Conservation (phyloP, 2,329 filamentous ascomycete species). For the Ceratocystiopsis sp. region DNA sequence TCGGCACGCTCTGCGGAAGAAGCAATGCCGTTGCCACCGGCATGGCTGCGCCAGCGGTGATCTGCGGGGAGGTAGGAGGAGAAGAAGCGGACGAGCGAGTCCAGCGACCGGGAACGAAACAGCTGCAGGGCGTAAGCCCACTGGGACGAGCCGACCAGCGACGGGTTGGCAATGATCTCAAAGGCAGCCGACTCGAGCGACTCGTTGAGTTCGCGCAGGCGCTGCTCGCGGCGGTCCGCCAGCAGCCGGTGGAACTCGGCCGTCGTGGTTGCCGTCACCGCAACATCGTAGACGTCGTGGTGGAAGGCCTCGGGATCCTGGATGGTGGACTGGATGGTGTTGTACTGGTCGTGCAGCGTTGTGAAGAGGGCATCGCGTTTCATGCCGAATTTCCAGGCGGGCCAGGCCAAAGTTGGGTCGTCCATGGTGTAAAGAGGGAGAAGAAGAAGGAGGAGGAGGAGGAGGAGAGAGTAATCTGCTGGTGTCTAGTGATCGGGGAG, state of each 20-base stretch:
- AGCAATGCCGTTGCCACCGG: conserved; percentile 4
- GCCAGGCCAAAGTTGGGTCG: conserved; percentile 35
- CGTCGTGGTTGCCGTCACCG: conserved; percentile 28
- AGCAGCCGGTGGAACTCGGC: conserved; percentile 38
- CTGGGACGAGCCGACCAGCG: conserved; percentile 39
- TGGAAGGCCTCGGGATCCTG: conserved; percentile 45
- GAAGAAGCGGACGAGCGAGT: conserved; percentile 43
- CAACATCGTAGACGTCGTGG: conserved; percentile 43
- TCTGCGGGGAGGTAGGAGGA: conserved; percentile 38
- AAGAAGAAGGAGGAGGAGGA: neutral
- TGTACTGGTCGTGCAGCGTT: conserved; percentile 41
- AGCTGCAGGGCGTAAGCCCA: conserved; percentile 42
- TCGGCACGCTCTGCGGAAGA: conserved; percentile 5
- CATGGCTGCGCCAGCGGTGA: conserved; percentile 24
- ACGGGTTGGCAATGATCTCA: conserved; percentile 43
- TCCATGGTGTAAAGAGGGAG: conserved; percentile 25
- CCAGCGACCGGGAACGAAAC: conserved; percentile 40
- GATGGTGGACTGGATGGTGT: conserved; percentile 36
- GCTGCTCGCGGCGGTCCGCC: conserved; percentile 34
- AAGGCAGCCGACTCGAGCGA: conserved; percentile 39
- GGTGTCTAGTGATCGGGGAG: too few relatives aligned
- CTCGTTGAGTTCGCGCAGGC: conserved; percentile 36
- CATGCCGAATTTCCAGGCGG: conserved; percentile 46
- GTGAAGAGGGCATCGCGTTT: conserved; percentile 40
- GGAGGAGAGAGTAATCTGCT: too few relatives aligned